Evolutionary conservation across 1,284 basidiomycete species (phyloP).

Genomic region (Cutaneotrichosporon spelunceum): DNA sequence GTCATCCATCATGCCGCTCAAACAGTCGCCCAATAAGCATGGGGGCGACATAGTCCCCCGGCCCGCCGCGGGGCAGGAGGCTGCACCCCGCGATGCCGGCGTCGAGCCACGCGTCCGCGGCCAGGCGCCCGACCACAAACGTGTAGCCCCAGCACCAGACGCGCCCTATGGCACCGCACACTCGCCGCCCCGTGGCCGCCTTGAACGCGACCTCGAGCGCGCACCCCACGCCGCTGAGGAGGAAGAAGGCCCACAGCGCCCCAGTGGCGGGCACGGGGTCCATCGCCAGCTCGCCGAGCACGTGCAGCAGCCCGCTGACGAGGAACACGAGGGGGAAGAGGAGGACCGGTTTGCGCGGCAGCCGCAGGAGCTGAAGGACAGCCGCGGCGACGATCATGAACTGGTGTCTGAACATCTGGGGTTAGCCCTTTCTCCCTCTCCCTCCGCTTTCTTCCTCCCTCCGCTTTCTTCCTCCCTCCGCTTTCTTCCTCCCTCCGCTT

Average conservation of each 20-base stretch:
- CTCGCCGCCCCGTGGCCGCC: conserved; percentile 30
- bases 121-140: conserved; percentile 33
- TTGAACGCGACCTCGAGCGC: conserved; percentile 21
- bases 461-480: too few species aligned
- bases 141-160: conserved; percentile 31
- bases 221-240: conserved; percentile 38
- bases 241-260: conserved; percentile 39
- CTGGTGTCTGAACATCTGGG: conserved; percentile 33
- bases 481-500: too few species aligned
- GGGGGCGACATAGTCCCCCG: conserved; percentile 11
- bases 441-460: too few species aligned
- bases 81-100: conserved; percentile 16
- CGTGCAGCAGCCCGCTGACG: conserved; percentile 45
- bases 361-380: conserved; percentile 25
- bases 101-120: conserved; percentile 38
- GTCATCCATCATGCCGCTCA: too few species aligned
- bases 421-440: neutral
- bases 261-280: conserved; percentile 35
- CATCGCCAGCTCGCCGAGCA: conserved; percentile 41
- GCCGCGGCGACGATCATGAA: conserved; percentile 40
- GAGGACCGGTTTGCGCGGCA: conserved; percentile 27
- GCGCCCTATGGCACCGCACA: conserved; percentile 39
- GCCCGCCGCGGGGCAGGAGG: conserved; percentile 7
- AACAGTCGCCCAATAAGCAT: conserved; percentile 3
- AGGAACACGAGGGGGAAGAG: conserved; percentile 41